phyloP scores from a whole-genome alignment of 352 stramenopile species.

The Poterioochromonas sp. region DNA sequence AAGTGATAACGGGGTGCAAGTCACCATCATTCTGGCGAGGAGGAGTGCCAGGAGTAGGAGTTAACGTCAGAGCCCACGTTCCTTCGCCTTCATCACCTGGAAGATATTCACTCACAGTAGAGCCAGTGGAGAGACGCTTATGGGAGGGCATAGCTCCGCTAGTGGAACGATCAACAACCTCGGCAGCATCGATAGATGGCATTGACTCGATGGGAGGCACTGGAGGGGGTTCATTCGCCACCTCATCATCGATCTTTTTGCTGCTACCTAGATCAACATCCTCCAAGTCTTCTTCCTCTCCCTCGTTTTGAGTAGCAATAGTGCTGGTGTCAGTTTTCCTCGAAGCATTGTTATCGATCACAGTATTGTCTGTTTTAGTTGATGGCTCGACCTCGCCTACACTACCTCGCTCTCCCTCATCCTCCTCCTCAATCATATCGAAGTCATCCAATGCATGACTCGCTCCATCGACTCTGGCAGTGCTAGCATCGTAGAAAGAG shows the following conservation, averaged over 20 bases:
- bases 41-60: background rate
- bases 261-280: too few species aligned
- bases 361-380: too few species aligned
- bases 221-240: too few species aligned
- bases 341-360: background rate
- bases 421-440: slow-evolving; percentile 6
- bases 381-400: background rate
- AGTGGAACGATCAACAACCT: too few species aligned
- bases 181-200: too few species aligned
- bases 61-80: background rate
- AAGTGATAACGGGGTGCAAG: background rate
- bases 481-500: background rate
- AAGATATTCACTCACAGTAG: too few species aligned
- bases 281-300: background rate
- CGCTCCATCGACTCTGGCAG: background rate
- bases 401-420: too few species aligned
- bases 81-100: background rate
- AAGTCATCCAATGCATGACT: background rate
- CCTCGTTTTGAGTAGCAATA: background rate
- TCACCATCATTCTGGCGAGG: background rate
- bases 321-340: background rate
- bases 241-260: background rate
- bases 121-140: too few species aligned
- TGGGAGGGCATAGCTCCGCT: too few species aligned
- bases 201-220: too few species aligned